Base-by-base conservation (phyloP, 192 early-diverging fungal species). In the Physocladia obscura region DNA sequence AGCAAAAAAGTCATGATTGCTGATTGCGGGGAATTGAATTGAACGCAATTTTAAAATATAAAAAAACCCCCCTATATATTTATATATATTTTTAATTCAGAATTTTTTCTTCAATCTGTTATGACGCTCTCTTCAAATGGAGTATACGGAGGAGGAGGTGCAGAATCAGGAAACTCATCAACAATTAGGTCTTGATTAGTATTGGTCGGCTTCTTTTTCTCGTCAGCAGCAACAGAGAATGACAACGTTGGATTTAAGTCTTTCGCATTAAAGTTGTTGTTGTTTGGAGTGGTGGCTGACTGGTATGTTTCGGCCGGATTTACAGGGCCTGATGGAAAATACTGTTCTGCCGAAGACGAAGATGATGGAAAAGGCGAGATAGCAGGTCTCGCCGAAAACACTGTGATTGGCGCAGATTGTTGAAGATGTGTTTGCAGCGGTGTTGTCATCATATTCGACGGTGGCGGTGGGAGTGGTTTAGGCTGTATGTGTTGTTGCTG, bases 1-100 rank as follows among this genome's bases (percentile, higher is more conserved):
- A 74, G 61, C 32, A 69, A 77, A 50, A 77, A 76, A 52, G 71
- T 90, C 52, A 70, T 62, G 34, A 91, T 93, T 73, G 82, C 61
- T 24, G 77, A 88, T 76, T 89, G 80, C 73, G 91, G 90, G 15
- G 62, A 82, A 57, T 49, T 79, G 38, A 44, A 44, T 8, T 44
- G n/a, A 44, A n/a, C n/a, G n/a, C n/a, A n/a, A n/a, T n/a, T n/a
- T n/a, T n/a, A n/a, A n/a, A n/a, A n/a, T n/a, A n/a, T n/a, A n/a
- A n/a, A n/a, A n/a, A n/a, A n/a, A n/a, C n/a, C n/a, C n/a, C n/a
- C n/a, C n/a, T n/a, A n/a, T n/a, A n/a, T n/a, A n/a, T n/a, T n/a
- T n/a, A n/a, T n/a, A n/a, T n/a, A n/a, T n/a, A n/a, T n/a, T n/a
- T n/a, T n/a, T n/a, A n/a, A n/a, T n/a, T n/a, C n/a, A n/a, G n/a